Percentiles rank a stretch among this genome's conserved stretches.
Conservation (phyloP, 768 basidiomycete species). For the Hericium erinaceus region DNA sequence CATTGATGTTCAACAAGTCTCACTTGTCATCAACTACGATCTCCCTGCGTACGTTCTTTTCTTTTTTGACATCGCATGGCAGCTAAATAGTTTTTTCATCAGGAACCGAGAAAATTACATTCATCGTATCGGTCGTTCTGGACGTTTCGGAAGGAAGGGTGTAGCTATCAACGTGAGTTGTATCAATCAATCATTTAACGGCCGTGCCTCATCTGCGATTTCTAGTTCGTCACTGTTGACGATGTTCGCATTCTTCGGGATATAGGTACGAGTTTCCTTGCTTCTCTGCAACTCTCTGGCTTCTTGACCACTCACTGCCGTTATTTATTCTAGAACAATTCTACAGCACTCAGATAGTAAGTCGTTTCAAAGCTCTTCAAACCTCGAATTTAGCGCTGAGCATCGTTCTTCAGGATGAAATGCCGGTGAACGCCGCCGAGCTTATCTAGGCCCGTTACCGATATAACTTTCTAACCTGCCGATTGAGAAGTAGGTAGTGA, state of each 20-base stretch:
- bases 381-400: constrained; percentile 11
- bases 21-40: constrained; percentile 95
- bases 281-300: not conserved
- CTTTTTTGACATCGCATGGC: not conserved
- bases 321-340: constrained; percentile 62
- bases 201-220: not conserved
- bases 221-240: constrained; percentile 85
- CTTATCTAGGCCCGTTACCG: constrained; percentile 52
- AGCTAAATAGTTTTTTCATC: constrained; percentile 1
- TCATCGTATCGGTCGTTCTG: constrained; percentile 97
- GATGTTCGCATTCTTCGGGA: constrained; percentile 95
- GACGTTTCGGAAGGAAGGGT: constrained; percentile 98
- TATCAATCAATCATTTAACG: not conserved
- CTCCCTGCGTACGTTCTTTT: constrained; percentile 68
- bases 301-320: not conserved
- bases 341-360: constrained; percentile 89
- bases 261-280: constrained; percentile 50
- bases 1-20: constrained; percentile 97
- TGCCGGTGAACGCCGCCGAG: constrained; percentile 97
- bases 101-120: constrained; percentile 99
- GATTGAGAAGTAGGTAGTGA: constrained; percentile 31
- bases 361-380: constrained; percentile 14
- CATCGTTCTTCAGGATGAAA: constrained; percentile 67
- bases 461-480: not conserved
- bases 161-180: constrained; percentile 92